Evolutionary conservation across 352 stramenopile genomes (phyloP), one percentile per base, ranked within the genome.

Genomic region (Phytopythium vexans): DNA sequence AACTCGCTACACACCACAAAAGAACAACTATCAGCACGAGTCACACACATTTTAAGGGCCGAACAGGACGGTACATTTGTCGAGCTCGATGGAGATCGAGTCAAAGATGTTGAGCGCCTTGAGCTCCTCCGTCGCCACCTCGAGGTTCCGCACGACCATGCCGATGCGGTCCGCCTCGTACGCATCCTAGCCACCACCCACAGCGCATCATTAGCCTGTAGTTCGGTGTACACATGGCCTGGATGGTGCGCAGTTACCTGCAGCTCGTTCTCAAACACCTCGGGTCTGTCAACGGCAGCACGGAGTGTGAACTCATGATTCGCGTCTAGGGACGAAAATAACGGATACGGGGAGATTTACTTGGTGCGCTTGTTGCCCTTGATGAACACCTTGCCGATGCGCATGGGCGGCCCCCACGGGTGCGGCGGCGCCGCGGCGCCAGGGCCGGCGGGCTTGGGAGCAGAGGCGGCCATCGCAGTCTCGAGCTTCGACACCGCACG

Each of bases 351-450:
- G 36, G 3, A 39, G 8, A 64, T 70, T 41, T 49, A 93, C 86
- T 88, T 94, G 45, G 86, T 94, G 58, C 86, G 81, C 42, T 92
- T 82, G 65, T 94, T 95, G 41, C 86, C 86, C 66, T 89, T 86
- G 57, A 95, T 84, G 56, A 87, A 89, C 44, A 95, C 83, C 65
- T 95, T 92, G 52, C 70, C 71, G 56, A 95, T 84, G 67, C 72
- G 84, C 76, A 95, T 89, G 52, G 66, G 74, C 52, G 82, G 84
- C 6, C 80, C 80, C 82, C 78, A 90, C 60, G 76, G 80, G 60
- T 91, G 80, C 56, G 63, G 73, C 36, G 75, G 58, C 41, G 69
- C 60, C 43, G 53, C 51, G 43, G 50, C 56, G 35, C 56, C 21
- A 27, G 21, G 21, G 2, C 21, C 21, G 21, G 21, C 38, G 49